A percentile compares a stretch with the other conserved stretches of the same genome.
Conservation (phyloP, 2,329 filamentous ascomycete species). For the Triangularia setosa region DNA sequence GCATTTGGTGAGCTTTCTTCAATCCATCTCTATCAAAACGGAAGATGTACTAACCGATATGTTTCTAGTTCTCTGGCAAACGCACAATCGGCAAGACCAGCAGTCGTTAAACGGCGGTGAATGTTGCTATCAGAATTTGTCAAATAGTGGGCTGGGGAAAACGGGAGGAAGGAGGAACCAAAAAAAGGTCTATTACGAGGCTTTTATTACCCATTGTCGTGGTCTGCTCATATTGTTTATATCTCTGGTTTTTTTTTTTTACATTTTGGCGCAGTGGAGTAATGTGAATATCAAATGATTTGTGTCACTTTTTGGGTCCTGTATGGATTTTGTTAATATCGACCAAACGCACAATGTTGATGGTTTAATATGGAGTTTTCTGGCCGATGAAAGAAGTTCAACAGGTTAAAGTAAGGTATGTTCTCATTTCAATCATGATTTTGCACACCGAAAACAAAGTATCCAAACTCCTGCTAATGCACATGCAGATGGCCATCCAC, state of each 20-base stretch:
- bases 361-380: no score
- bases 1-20: constrained; percentile 69
- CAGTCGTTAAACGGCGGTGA: constrained; percentile 47
- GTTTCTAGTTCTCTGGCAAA: constrained; percentile 75
- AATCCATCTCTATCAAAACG: constrained; percentile 12
- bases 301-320: neutral
- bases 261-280: neutral
- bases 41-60: constrained; percentile 30
- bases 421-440: neutral
- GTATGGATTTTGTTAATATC: neutral
- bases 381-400: neutral
- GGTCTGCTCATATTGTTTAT: neutral
- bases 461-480: neutral
- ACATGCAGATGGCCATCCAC: no score
- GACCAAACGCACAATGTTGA: no score
- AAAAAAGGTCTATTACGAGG: neutral
- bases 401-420: neutral
- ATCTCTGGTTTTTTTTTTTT: neutral
- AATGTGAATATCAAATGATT: neutral
- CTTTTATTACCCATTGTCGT: neutral
- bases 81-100: constrained; percentile 87
- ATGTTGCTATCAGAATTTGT: neutral
- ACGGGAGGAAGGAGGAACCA: neutral
- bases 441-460: neutral
- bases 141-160: neutral